Evolutionary conservation across 2,329 filamentous ascomycete species (phyloP), one percentile per base, ranked within the genome.

Genomic region (Aspergillus ochraceus): DNA sequence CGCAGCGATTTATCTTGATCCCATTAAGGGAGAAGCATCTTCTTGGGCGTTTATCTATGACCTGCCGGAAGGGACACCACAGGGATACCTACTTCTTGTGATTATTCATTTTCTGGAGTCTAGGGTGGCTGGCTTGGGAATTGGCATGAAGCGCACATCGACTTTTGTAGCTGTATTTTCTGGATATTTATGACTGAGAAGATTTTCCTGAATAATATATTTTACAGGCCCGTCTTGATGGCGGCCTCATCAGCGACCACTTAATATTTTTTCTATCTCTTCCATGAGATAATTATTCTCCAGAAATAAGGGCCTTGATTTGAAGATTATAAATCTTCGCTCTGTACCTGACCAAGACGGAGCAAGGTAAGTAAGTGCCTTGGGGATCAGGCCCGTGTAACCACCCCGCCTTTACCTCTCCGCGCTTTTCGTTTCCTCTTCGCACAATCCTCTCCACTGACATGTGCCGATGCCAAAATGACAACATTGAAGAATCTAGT

Each of bases 21-120:
- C 51, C 49, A 47, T 30, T 47, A 51, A 32, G 22, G 39, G 45
- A 24, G 20, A 49, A 60, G 63, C 61, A 64, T 65, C 56, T 53
- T n/a, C 52, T 46, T 24, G 39, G 66, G 66, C 64, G 66, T 67
- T 66, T 26, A 36, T 47, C 22, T 58, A 55, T 55, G 30, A 54
- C 36, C 55, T 52, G 14, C 26, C 51, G 42, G 26, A 50, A 42
- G 49, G 49, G 29, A 36, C 53, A 42, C 17, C 54, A 26, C 45
- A 57, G 39, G 24, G 22, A 57, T 57, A 47, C 45, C 32, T 42
- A 8, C 4, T 42, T 42, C 9, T 6, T 29, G 6, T 29, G 1
- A 8, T 42, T 42, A n/a, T 42, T 42, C 19, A 14, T 50, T 51
- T 56, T 36, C 54, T 20, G 42, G 53, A 39, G 47, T 49, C 22